Base-by-base conservation (phyloP, 306 rosid genomes). In the Ormosia semicastrata region DNA sequence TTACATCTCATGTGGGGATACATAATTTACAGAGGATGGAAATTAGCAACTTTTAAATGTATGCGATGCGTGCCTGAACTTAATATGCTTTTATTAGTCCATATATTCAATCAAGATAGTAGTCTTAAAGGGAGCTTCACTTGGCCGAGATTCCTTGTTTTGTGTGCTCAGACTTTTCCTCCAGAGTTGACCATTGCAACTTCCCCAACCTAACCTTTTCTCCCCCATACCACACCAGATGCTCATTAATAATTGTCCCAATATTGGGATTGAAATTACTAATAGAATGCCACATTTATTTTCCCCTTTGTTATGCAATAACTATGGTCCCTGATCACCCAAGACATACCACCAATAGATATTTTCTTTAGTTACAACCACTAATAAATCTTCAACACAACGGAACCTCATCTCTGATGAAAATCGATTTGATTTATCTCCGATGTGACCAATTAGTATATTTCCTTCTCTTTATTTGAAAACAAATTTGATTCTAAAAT, bases 141-240 rank as follows among this genome's bases (percentile, higher is more conserved):
- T 13, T 66, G 11, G 46, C 57, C 8, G 17, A 69, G 57, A 81
- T 30, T 71, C 76, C 79, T 71, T 64, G 47, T 60, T 77, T 41
- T 53, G 64, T 71, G 69, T 70, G 74, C 63, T 77, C 12, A 41
- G 7, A n/a, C 17, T 11, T 62, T 69, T 15, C 3, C 29, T 39
- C 3, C 8, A 54, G 75, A 77, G 79, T 77, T 83, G 79, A 77
- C 86, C 44, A 7, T 70, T 70, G 54, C 58, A 40, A 59, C 39
- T 44, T 66, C 40, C 34, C 56, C 72, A 34, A 47, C 72, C 59
- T 15, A 75, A 60, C 14, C 32, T 40, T 60, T 8, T 30, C 57
- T 62, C 37, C 18, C 72, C 30, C 12, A 49, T 49, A 15, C 12
- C 72, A 32, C 13, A 8, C 4, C 7, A 5, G 11, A 53, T 36